Base-by-base conservation (phyloP, 1,284 basidiomycete genomes). In the Vanrija sp. region DNA sequence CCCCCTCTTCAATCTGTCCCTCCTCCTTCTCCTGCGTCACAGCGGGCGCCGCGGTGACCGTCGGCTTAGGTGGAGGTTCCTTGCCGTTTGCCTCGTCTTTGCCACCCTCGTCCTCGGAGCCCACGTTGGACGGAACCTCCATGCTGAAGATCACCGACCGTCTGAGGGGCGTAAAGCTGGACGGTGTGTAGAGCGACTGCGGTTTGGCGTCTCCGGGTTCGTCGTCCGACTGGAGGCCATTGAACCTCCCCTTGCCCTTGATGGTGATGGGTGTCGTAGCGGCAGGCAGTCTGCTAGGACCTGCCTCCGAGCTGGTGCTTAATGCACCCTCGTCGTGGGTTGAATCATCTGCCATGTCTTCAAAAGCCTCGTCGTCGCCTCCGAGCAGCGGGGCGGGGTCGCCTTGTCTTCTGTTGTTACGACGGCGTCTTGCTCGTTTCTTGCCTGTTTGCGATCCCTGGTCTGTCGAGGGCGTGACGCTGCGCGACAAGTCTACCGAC, bases 121-220 rank as follows among this genome's bases (percentile, higher is more conserved):
- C 49, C 39, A 28, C 39, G 16, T 42, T 39, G 15, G 29, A 18
- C 7, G 40, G 21, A 10, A 57, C 43, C 16, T 39, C 42, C 23
- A 57, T 28, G 25, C 51, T 51, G 8, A 49, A 23, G 9, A 51
- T 38, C 18, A 55, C 47, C 19, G 54, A 44, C 9, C 50, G 45
- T 23, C 19, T 43, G 19, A 57, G 47, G 0, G 55, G 55, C 43
- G 46, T 52, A 15, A 57, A 57, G 4, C 42, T 25, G 6, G 50
- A 39, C 5, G 53, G 47, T 9, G 26, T 39, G 47, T 52, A 52
- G 1, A 18, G 21, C 6, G 49, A 28, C 10, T 19, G 23, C 4
- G 49, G 26, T 4, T 26, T 40, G 18, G 26, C 34, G 40, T 6
- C 16, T 43, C 6, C 39, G 28, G 40, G 16, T 26, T 23, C 23